Base-by-base conservation (phyloP, 2,329 filamentous ascomycete genomes). In the Dothidotthia symphoricarpi region DNA sequence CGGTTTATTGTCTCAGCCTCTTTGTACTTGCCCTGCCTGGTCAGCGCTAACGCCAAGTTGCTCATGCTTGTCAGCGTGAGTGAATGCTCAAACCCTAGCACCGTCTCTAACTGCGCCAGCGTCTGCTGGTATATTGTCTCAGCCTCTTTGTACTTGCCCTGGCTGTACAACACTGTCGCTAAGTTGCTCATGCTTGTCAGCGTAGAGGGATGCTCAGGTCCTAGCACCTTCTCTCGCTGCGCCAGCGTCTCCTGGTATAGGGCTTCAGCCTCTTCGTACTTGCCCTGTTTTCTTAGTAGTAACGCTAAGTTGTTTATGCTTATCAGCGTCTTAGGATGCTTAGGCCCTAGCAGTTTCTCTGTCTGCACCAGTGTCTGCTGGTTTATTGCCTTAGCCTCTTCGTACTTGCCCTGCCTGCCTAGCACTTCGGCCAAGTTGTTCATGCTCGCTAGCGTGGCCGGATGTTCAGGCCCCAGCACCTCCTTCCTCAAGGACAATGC, bases 341-440 rank as follows among this genome's bases (percentile, higher is more conserved):
- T 15, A 10, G 13, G 15, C 8, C 30, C 30, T 10, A 26, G 22
- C 22, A 26, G 19, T 14, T 26, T 11, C 22, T 33, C 22, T 15
- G 8, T 15, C 7, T 15, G 13, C 13, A 10, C 24, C 11, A 33
- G 10, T 22, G 29, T 39, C 25, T 39, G 4, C 17, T 29, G 17
- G 29, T 40, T 29, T n/a, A 39, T 39, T 14, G n/a, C n/a, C 17
- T 44, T 32, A 13, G 32, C 41, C 27, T 35, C 30, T 39, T 27
- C 11, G 17, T 44, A 40, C 27, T 57, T 50, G 4, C 43, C 48
- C 24, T 50, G 54, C 26, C 28, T 33, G 17, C 41, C 32, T 11
- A 35, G 33, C 16, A 28, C 33, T 3, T 27, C 15, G 13, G 30
- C 45, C 16, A 41, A 16, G 22, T 38, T 32, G 22, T 14, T 27